Evolutionary conservation across 2,329 filamentous ascomycete genomes (phyloP), one percentile per base, ranked within the genome.

Genomic region (Coniella vitis): DNA sequence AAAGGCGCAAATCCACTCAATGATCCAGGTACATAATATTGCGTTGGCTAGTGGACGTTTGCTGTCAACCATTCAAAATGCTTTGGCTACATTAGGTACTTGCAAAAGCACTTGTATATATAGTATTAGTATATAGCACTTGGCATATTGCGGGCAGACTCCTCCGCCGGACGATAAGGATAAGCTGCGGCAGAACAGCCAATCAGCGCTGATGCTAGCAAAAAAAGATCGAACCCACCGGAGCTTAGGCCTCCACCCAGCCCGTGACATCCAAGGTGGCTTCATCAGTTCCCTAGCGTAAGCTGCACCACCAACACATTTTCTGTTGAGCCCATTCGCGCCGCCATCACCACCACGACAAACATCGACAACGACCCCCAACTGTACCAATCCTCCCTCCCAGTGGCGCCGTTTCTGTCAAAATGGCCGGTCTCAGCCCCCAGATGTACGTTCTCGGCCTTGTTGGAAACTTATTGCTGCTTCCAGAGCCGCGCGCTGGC

Each of bases 381-480:
- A 29, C 10, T 5, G 5, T 5, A 29, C 25, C 5, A 29, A 29
- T 10, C 25, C 5, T 5, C 25, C 25, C n/a, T n/a, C n/a, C n/a
- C n/a, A n/a, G n/a, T n/a, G n/a, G n/a, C n/a, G n/a, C n/a, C n/a
- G n/a, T n/a, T n/a, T 29, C 25, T 29, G 16, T 57, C 65, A 81
- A 69, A 66, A 84, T 84, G 81, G 79, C 68, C 61, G 68, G 69
- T 52, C 69, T 85, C 60, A 81, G 73, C 61, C 75, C 81, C 60
- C 81, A 84, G 67, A 72, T 84, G 81, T 84, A 72, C 63, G 78
- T 65, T 16, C 13, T 21, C 37, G 41, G 37, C 37, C 34, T 25
- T 16, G 22, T 16, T n/a, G n/a, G 13, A 17, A 5, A 2, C 8
- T 7, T 2, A 4, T 7, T 31, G 25, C 22, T 7, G 34, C 34